Evolutionary conservation across 176 grass and related monocot species (phyloP).

Genomic region (Carex littledalei): DNA sequence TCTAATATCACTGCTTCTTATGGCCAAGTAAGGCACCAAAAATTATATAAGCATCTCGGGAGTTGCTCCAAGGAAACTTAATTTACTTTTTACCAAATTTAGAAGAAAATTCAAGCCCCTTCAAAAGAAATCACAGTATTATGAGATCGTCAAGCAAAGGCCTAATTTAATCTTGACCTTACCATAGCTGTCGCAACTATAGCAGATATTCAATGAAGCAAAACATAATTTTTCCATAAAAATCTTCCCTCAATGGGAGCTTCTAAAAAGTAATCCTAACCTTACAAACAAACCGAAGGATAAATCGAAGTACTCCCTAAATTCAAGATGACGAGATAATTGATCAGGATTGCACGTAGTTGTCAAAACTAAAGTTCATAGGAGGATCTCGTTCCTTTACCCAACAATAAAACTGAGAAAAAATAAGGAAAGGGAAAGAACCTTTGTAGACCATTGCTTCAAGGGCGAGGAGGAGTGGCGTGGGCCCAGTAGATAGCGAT

Average conservation of each 20-base stretch:
- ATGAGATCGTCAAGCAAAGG: not conserved
- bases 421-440: slow-evolving; percentile 25
- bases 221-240: not conserved
- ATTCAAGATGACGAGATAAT: not conserved
- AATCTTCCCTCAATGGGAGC: not conserved
- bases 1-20: not conserved
- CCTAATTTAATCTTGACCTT: not conserved
- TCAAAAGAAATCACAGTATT: not conserved
- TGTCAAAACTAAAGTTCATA: not conserved
- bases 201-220: not conserved
- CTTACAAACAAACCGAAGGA: not conserved
- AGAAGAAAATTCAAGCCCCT: not conserved
- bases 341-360: not conserved
- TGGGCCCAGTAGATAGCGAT: slow-evolving; percentile 33
- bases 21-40: not conserved
- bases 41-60: not conserved
- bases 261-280: not conserved
- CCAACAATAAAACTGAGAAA: not conserved
- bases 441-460: slow-evolving; percentile 49
- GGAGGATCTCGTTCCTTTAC: not conserved
- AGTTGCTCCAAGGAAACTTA: not conserved
- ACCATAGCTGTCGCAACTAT: not conserved
- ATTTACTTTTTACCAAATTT: not conserved
- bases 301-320: not conserved
- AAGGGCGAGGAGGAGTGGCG: slow-evolving; percentile 17